Conservation (phyloP, 306 rosid genomes). For the Prunus fruticosa region DNA sequence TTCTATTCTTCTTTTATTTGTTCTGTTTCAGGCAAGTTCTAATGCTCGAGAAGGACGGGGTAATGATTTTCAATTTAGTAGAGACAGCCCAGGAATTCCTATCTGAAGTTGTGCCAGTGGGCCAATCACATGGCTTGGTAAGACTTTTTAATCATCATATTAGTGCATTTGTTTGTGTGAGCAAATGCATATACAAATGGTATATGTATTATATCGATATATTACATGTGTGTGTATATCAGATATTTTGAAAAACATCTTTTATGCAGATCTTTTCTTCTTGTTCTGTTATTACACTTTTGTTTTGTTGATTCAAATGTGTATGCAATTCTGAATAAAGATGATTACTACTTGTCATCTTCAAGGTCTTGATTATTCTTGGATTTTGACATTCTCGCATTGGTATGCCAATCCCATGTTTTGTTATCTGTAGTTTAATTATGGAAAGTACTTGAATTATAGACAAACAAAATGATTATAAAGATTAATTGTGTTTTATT, state of each 20-base stretch:
- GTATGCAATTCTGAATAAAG: background rate
- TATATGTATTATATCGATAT: background rate
- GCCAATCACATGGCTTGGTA: slow-evolving; percentile 54
- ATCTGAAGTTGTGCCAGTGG: slow-evolving; percentile 70
- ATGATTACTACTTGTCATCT: background rate
- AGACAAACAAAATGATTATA: background rate
- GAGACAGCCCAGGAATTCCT: slow-evolving; percentile 98
- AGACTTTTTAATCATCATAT: slow-evolving; percentile 17
- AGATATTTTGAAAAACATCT: background rate
- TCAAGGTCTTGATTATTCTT: background rate
- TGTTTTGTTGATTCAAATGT: background rate
- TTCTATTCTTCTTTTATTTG: background rate
- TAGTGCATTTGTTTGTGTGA: background rate
- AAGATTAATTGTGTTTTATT: background rate
- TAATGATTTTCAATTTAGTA: slow-evolving; percentile 89
- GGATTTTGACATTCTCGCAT: background rate
- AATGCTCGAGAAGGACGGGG: slow-evolving; percentile 92
- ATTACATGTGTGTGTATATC: too few relatives aligned
- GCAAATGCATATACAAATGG: background rate
- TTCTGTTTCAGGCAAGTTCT: slow-evolving; percentile 62
- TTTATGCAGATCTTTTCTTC: background rate
- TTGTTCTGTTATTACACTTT: background rate
- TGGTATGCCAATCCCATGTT: background rate
- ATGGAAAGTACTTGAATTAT: background rate
- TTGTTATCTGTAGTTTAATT: background rate